Evolutionary conservation across 2,329 filamentous ascomycete species (phyloP), one percentile per base, ranked within the genome.

Genomic region (Monosporascus sp.): DNA sequence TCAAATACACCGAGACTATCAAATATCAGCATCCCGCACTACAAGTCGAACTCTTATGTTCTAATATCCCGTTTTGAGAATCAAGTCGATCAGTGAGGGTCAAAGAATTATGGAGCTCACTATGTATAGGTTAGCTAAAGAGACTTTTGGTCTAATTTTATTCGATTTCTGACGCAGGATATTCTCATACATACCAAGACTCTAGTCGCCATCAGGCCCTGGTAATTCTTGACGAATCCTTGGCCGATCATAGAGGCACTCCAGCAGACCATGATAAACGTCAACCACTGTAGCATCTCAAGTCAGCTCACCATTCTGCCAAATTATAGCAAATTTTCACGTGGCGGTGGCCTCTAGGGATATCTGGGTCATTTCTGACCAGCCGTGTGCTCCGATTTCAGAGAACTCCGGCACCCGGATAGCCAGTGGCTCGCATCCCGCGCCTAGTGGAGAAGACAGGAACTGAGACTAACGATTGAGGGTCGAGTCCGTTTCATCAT

Each of bases 401-500:
- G 27, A 27, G 27, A 35, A 35, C 31, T 14, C 31, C 5, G 27
- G 9, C 9, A 31, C 27, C 27, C 27, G 31, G 31, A 35, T 11
- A 35, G 31, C 31, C 31, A 14, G 31, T 5, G 31, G 31, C 11
- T 14, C 9, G 31, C 5, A 35, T 35, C 31, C 31, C 27, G 4
- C 11, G 31, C 31, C 31, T 35, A 35, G 31, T 35, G 11, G 9
- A 35, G 11, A 35, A 14, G 31, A 35, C 3, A 35, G 31, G 31
- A 35, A 35, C 5, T 5, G 31, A 35, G 31, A 35, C 31, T 35
- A 35, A 35, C 31, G 46, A 85, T 68, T 35, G 78, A 81, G 0
- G 85, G 85, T 2, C 79, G 73, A 52, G 84, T 67, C 2, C 75
- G 74, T 64, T 87, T 87, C 49, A 87, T 75, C 39, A 87, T 66